Percentiles rank a stretch among this genome's conserved stretches.
These are phyloP conservation scores for Spinellus fusiger DNA, from an alignment of 192 early-diverging fungal genomes.

Conservation along the genomic window DNA sequence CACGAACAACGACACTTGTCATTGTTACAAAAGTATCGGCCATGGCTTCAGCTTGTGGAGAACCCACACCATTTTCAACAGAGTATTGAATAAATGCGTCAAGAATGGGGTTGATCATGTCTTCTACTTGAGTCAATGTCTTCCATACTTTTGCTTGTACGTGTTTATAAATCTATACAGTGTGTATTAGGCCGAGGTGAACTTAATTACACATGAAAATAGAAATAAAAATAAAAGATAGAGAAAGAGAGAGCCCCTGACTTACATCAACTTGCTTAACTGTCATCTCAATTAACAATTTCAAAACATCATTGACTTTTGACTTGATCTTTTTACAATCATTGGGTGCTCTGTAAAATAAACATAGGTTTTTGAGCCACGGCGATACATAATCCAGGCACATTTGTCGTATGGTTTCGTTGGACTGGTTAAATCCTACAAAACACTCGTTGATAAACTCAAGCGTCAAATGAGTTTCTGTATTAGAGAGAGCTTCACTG, in stretches of 20 bases:
- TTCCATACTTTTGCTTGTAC: constrained; percentile 85
- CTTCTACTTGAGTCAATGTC: constrained; percentile 68
- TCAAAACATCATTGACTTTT: constrained; percentile 69
- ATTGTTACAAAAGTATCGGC: constrained; percentile 82
- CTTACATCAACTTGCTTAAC: constrained; percentile 55
- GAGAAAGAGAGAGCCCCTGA: too few relatives aligned
- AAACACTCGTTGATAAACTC: constrained; percentile 84
- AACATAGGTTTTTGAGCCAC: constrained; percentile 75
- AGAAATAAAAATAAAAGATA: constrained; percentile 47
- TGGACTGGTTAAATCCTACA: constrained; percentile 71
- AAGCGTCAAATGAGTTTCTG: constrained; percentile 73
- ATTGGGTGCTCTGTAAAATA: constrained; percentile 37
- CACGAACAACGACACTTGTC: constrained; percentile 66
- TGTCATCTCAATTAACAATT: constrained; percentile 74
- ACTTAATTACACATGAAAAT: not conserved
- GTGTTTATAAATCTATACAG: constrained; percentile 67
- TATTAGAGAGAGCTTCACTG: constrained; percentile 67
- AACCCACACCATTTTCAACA: constrained; percentile 70
- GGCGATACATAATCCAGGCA: constrained; percentile 85
- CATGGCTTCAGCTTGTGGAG: constrained; percentile 71
- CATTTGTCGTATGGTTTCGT: constrained; percentile 61
- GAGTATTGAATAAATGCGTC: constrained; percentile 73
- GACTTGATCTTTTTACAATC: constrained; percentile 44
- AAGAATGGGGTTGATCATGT: constrained; percentile 69
- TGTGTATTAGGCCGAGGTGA: not conserved